phyloP scores from a whole-genome alignment of 225 moss, liverwort and hornwort genomes.

The Asterella californica region DNA sequence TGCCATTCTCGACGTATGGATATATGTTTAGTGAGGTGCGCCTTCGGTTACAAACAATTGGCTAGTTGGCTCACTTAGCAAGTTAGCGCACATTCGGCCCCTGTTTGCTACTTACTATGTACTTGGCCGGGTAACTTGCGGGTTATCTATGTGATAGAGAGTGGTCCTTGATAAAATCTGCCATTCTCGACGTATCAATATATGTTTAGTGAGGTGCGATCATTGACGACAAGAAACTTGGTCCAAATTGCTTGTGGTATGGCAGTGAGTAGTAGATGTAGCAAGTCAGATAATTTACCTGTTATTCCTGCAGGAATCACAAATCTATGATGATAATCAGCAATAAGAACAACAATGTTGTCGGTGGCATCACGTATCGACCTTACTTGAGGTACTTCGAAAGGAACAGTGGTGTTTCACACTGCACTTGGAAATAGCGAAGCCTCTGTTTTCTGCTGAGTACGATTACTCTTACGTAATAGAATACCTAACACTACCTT shows the following conservation, averaged over 20 bases:
- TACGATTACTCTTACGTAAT: not conserved
- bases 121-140: no score
- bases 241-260: not conserved
- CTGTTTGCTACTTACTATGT: no score
- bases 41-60: no score
- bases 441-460: not conserved
- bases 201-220: not conserved
- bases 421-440: not conserved
- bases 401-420: slow-evolving; percentile 24
- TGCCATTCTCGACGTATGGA: no score
- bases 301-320: slow-evolving; percentile 66
- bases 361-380: slow-evolving; percentile 97
- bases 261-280: not conserved
- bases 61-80: no score
- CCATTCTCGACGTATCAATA: no score
- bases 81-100: no score
- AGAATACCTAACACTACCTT: not conserved
- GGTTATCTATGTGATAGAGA: no score
- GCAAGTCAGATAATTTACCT: not conserved
- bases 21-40: no score
- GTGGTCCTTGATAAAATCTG: no score
- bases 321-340: slow-evolving; percentile 89
- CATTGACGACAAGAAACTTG: no score
- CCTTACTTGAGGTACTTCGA: slow-evolving; percentile 87
- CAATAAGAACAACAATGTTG: slow-evolving; percentile 82